Conservation (phyloP, 2,329 filamentous ascomycete genomes). For the Alternaria gaisen region DNA sequence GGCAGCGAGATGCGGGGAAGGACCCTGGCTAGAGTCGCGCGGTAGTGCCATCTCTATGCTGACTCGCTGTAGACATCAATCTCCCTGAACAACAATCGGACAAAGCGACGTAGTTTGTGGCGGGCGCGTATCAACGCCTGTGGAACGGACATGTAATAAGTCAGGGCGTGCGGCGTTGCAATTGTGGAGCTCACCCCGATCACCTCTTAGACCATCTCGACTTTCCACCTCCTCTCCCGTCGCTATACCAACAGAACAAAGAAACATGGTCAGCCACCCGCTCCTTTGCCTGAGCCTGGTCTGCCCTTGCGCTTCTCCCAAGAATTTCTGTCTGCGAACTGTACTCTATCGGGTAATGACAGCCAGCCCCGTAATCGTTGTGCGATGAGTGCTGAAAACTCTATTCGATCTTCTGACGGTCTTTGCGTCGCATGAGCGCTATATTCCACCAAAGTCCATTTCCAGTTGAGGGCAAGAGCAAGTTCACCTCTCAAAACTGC, state of each 20-base stretch:
- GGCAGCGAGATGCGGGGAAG: slow-evolving; percentile 32
- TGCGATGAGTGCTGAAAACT: not conserved
- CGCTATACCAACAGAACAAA: not conserved
- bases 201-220: not conserved
- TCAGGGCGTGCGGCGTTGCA: not conserved
- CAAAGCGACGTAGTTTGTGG: not conserved
- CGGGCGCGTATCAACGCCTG: not conserved
- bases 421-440: not conserved
- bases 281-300: not conserved
- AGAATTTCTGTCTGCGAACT: not conserved
- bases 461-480: not conserved
- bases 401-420: not conserved
- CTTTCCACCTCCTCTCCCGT: not conserved
- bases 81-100: not conserved
- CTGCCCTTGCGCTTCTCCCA: not conserved
- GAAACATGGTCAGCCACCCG: not conserved
- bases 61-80: not conserved
- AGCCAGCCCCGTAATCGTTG: not conserved
- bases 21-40: not conserved
- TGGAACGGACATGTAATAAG: not conserved
- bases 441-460: not conserved
- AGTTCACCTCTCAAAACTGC: not conserved
- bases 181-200: not conserved
- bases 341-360: not conserved
- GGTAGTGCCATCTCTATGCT: not conserved